Evolutionary conservation across 768 basidiomycete genomes (phyloP).

Genomic region (Boletus pseudo-olivaceus): DNA sequence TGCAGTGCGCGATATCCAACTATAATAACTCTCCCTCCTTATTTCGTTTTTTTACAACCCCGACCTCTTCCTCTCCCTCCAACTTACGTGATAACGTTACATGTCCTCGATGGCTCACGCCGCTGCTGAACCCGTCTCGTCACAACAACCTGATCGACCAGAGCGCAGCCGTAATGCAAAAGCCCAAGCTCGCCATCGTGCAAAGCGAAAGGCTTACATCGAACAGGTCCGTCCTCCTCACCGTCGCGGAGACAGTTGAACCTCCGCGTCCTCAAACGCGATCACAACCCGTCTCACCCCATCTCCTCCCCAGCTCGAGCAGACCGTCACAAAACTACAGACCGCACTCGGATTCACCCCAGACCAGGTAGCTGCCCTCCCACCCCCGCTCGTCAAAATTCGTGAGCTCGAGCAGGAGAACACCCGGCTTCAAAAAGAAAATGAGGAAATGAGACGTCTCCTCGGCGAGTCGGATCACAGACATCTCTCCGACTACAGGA

Average conservation of each 20-base stretch:
- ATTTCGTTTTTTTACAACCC: conserved; percentile 42
- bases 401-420: conserved; percentile 84
- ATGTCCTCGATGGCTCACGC: conserved; percentile 58
- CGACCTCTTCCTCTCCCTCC: conserved; percentile 43
- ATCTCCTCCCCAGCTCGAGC: conserved; percentile 58
- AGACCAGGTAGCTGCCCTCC: conserved; percentile 71
- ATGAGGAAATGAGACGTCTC: conserved; percentile 69
- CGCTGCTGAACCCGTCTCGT: conserved; percentile 40
- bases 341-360: conserved; percentile 67
- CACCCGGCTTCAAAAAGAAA: conserved; percentile 62
- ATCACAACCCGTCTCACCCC: conserved; percentile 5
- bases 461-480: conserved; percentile 46
- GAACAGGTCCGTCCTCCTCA: conserved; percentile 57
- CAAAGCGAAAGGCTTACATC: conserved; percentile 91
- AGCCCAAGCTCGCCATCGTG: conserved; percentile 86
- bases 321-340: conserved; percentile 82
- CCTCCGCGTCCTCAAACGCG: conserved; percentile 10
- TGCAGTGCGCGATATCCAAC: conserved; percentile 19
- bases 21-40: conserved; percentile 34
- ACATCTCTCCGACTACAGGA: conserved; percentile 44
- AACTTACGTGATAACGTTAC: conserved; percentile 44
- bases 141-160: conserved; percentile 56
- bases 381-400: conserved; percentile 70
- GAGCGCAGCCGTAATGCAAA: conserved; percentile 84
- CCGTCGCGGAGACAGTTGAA: neutral